Evolutionary conservation across 2,329 filamentous ascomycete species (phyloP), one percentile per base, ranked within the genome.

Genomic region (Coniochaeta ligniaria): DNA sequence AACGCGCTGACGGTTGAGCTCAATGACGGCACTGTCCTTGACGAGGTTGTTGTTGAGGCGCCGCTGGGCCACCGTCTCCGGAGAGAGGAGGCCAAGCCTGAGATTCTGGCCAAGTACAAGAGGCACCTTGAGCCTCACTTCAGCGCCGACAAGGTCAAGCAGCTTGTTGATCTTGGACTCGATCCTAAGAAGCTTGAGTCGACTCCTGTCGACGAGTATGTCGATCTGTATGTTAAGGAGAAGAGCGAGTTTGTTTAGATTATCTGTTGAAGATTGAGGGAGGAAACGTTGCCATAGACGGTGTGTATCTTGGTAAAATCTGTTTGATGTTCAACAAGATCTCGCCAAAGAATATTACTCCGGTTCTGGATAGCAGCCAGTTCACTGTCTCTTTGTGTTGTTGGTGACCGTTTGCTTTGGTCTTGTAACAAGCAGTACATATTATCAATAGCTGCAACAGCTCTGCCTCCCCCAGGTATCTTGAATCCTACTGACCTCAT

Each of bases 51-150:
- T 57, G 90, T 99, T 60, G 93, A 97, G 81, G 94, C 95, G 61
- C 95, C 95, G 61, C 86, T 99, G 45, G 95, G 95, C 69, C 95
- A 99, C 82, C 89, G 89, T 66, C 82, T 95, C 72, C 84, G 95
- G 66, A 87, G 94, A 70, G 93, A 97, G 70, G 95, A 99, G 84
- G 95, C 95, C 69, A 98, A 98, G 85, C 95, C 95, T 62, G 91
- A 96, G 77, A 97, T 99, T 68, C 79, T 98, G 69, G 87, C 86
- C 75, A 99, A 99, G 83, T 99, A 92, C 82, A 89, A 93, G 87
- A 88, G 91, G 74, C 95, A 99, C 78, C 80, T 98, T 58, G 84
- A 83, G 69, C 90, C 90, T 59, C 94, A 97, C 80, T 96, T 90
- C 76, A 80, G 85, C 63, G 83, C 90, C 73, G 80, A 83, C 57